Evolutionary conservation across 257 asterid genomes (phyloP), one percentile per base, ranked within the genome.

Genomic region (Fraxinus quadrangulata): DNA sequence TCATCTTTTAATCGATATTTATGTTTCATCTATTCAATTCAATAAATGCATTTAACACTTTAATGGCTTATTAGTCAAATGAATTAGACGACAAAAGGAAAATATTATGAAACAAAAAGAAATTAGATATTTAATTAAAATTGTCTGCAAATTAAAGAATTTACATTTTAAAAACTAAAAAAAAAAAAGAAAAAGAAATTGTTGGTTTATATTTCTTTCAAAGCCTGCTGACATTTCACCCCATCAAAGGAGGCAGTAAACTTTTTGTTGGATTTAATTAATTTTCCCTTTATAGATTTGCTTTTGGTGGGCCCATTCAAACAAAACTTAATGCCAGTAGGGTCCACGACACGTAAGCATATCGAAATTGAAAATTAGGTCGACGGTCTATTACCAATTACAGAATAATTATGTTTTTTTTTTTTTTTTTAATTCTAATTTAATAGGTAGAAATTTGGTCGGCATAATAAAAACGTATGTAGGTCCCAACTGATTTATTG

Each of bases 351-450:
- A 79, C 84, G 79, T 83, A 7, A 23, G 30, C 84, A 80, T 47
- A 80, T 17, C 51, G 86, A 88, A 87, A 82, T 87, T 87, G 90
- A 83, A 90, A 85, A 85, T 88, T 79, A 75, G 82, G 83, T 83
- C 67, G 79, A 75, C 77, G 61, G 31, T 59, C 67, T 21, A 59
- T 59, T 59, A 19, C 67, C 24, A 61, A 61, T 61, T 61, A 24
- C 68, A 61, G 33, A 21, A 61, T 61, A 61, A 61, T 61, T 42
- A 10, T 21, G 51, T 2, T 42, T 61, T 21, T 26, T 26, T 26
- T 26, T 26, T 26, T 26, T 26, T 26, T 26, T 61, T 61, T 7
- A 21, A 33, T 42, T 42, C 51, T 12, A 42, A 61, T 61, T 59
- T 59, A 59, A 59, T 59, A 1, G 30, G 14, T 19, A n/a, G 30